A percentile compares a stretch with the other conserved stretches of the same genome.
phyloP scores from a whole-genome alignment of 2,329 filamentous ascomycete genomes.

The Lachnellula suecica region DNA sequence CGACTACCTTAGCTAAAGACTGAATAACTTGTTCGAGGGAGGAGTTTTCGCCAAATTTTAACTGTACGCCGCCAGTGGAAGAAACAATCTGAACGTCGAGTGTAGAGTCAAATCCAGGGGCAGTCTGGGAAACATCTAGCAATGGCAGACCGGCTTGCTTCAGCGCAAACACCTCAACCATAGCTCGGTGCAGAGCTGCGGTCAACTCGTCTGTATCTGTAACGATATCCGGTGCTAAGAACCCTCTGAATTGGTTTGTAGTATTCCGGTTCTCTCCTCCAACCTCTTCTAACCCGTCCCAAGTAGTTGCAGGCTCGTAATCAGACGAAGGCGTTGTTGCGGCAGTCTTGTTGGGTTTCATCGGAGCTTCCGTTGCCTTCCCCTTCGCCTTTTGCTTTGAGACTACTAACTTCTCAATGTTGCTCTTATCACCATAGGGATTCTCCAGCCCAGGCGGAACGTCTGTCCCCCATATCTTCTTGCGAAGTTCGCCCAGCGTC shows the following conservation, averaged over 20 bases:
- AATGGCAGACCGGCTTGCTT: slow-evolving; percentile 39
- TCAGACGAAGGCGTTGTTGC: slow-evolving; percentile 1
- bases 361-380: slow-evolving; percentile 4
- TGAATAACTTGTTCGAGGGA: slow-evolving; percentile 18
- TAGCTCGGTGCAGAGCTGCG: slow-evolving; percentile 50
- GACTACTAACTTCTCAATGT: slow-evolving; percentile 17
- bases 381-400: not conserved
- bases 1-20: slow-evolving; percentile 9
- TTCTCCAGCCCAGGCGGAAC: slow-evolving; percentile 47
- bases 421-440: slow-evolving; percentile 42
- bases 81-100: slow-evolving; percentile 27
- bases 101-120: slow-evolving; percentile 19
- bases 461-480: slow-evolving; percentile 49
- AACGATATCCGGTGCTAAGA: slow-evolving; percentile 37
- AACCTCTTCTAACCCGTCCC: slow-evolving; percentile 53
- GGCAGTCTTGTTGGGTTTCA: slow-evolving; percentile 3
- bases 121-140: slow-evolving; percentile 16
- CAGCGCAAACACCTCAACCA: slow-evolving; percentile 55
- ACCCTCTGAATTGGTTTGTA: slow-evolving; percentile 40
- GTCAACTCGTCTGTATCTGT: slow-evolving; percentile 36
- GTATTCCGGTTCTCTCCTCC: slow-evolving; percentile 43
- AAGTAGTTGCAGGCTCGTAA: slow-evolving; percentile 47
- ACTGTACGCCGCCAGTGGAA: slow-evolving; percentile 15
- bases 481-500: slow-evolving; percentile 43
- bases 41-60: slow-evolving; percentile 22